These are phyloP conservation scores for Penicillium sp. DNA, from an alignment of 2,329 filamentous ascomycete genomes.

Conservation along the genomic window DNA sequence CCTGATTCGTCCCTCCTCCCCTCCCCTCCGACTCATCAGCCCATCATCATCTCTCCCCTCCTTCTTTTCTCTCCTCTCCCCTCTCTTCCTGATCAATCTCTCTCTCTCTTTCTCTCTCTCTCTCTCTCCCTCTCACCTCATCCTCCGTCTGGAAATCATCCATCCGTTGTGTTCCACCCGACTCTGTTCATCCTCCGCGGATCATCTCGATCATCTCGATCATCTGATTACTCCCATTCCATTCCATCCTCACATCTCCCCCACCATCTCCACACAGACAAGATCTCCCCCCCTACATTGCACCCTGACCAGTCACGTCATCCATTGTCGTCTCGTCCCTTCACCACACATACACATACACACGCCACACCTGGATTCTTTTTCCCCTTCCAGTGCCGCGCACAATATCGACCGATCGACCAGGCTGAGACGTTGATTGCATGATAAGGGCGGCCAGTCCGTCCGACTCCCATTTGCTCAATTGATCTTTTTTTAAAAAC, in stretches of 20 bases:
- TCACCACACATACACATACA: neutral
- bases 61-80: neutral
- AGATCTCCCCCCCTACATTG: neutral
- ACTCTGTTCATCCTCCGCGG: neutral
- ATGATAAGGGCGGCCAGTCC: constrained; percentile 24
- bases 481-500: neutral
- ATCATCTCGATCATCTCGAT: neutral
- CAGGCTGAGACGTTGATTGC: neutral
- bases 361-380: neutral
- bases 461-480: constrained; percentile 9
- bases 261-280: neutral
- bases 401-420: constrained; percentile 1
- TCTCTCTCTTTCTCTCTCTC: neutral
- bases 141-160: neutral
- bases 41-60: neutral
- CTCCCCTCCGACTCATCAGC: neutral
- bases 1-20: neutral
- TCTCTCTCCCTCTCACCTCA: neutral
- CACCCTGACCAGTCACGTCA: neutral
- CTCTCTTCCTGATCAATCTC: constrained; percentile 1
- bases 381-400: constrained; percentile 3
- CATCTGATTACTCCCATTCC: neutral
- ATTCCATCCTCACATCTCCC: neutral
- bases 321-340: neutral
- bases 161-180: neutral